A percentile compares a stretch with the other conserved stretches of the same genome.
These are phyloP conservation scores for Ogataea allantospora DNA, from an alignment of 805 yeast genomes.

Conservation along the genomic window DNA sequence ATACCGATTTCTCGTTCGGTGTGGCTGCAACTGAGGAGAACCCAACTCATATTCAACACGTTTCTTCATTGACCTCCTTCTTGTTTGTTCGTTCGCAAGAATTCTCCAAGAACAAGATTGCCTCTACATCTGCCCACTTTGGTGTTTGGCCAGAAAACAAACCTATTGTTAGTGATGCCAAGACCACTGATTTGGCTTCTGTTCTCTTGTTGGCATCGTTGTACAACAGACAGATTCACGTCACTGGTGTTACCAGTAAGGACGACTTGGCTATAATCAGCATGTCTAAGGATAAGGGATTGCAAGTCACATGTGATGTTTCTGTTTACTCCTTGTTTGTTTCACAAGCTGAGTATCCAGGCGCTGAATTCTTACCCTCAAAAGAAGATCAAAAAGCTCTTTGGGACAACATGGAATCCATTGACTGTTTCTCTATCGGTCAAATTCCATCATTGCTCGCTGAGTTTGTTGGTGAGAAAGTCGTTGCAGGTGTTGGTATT, in stretches of 20 bases:
- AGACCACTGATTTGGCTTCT: slow-evolving; percentile 89
- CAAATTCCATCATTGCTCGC: slow-evolving; percentile 73
- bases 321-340: slow-evolving; percentile 76
- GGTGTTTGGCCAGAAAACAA: slow-evolving; percentile 80
- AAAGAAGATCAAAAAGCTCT: slow-evolving; percentile 76
- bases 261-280: slow-evolving; percentile 81
- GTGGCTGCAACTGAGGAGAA: slow-evolving; percentile 80
- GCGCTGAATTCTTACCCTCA: slow-evolving; percentile 73
- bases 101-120: slow-evolving; percentile 63
- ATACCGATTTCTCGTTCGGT: slow-evolving; percentile 78
- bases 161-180: slow-evolving; percentile 90
- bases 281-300: slow-evolving; percentile 79
- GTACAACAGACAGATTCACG: slow-evolving; percentile 80
- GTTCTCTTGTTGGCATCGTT: slow-evolving; percentile 84
- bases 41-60: slow-evolving; percentile 56
- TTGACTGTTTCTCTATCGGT: slow-evolving; percentile 90
- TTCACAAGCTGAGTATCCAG: slow-evolving; percentile 68
- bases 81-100: slow-evolving; percentile 79
- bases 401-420: slow-evolving; percentile 68
- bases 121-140: slow-evolving; percentile 77
- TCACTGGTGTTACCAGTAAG: slow-evolving; percentile 77
- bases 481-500: slow-evolving; percentile 73
- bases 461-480: slow-evolving; percentile 55
- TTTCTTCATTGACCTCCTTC: slow-evolving; percentile 68
- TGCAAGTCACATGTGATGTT: slow-evolving; percentile 88